phyloP scores from a whole-genome alignment of 257 asterid species.

The Fraxinus anomala region DNA sequence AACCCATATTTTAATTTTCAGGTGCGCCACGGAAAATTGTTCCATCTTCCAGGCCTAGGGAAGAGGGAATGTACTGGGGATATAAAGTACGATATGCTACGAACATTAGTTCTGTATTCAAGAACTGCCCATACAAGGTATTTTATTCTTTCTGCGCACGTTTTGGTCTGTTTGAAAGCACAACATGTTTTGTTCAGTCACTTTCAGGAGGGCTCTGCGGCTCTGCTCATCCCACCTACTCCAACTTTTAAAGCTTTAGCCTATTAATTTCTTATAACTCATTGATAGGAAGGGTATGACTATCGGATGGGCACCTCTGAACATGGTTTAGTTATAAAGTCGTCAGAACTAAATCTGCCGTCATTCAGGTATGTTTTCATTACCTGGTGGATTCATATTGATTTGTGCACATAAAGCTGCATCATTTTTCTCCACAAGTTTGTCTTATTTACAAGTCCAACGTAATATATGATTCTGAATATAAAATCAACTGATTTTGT shows the following conservation, averaged over 20 bases:
- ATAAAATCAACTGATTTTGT: neutral
- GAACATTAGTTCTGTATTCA: conserved; percentile 77
- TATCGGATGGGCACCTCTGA: conserved; percentile 88
- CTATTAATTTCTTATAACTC: neutral
- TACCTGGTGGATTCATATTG: neutral
- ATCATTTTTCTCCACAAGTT: neutral
- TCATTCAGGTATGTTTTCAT: conserved; percentile 57
- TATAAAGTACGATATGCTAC: conserved; percentile 86
- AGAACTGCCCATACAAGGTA: conserved; percentile 81
- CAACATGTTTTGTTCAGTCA: too few species aligned
- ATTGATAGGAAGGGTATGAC: conserved; percentile 79
- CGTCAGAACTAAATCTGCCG: conserved; percentile 76
- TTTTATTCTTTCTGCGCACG: too few species aligned
- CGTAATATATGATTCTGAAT: neutral
- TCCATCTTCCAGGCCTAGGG: conserved; percentile 76
- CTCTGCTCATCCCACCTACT: neutral
- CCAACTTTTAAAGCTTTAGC: neutral
- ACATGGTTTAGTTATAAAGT: conserved; percentile 63
- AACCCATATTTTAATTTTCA: conserved; percentile 36
- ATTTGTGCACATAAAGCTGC: conserved; percentile 1
- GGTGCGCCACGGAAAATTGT: conserved; percentile 58
- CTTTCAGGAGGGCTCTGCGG: too few species aligned
- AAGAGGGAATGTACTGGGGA: conserved; percentile 96
- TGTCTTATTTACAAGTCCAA: neutral
- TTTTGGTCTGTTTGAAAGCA: conserved; percentile 1